Evolutionary conservation across 495 filamentous ascomycete species (phyloP).

Genomic region (Aspergillus ellipticus): DNA sequence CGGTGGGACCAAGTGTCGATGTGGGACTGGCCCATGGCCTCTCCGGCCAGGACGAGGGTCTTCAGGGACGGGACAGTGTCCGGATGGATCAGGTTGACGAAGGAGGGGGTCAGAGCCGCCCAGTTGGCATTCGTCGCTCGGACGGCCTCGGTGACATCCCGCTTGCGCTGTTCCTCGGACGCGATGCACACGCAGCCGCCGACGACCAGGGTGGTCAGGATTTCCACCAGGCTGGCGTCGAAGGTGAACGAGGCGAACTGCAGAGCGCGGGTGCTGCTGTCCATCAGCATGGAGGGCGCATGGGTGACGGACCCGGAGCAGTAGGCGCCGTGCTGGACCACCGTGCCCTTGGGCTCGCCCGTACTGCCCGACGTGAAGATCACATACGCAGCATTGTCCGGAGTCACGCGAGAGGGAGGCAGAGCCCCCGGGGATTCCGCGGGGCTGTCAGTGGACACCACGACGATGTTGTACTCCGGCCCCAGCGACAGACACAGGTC

Average conservation of each 20-base stretch:
- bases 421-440: not conserved
- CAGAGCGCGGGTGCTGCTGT: not conserved
- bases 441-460: not conserved
- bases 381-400: conserved; percentile 4
- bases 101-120: conserved; percentile 13
- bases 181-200: conserved; percentile 23
- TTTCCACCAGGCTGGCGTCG: conserved; percentile 13
- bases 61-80: conserved; percentile 27
- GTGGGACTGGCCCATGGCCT: conserved; percentile 28
- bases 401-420: not conserved
- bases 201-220: conserved; percentile 10
- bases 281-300: conserved; percentile 44
- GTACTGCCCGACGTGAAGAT: conserved; percentile 78
- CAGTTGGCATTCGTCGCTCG: not conserved
- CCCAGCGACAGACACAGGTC: conserved; percentile 3
- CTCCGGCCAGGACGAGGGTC: conserved; percentile 37
- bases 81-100: conserved; percentile 22
- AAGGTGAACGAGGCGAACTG: conserved; percentile 18
- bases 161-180: conserved; percentile 12
- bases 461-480: conserved; percentile 1
- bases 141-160: not conserved
- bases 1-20: not conserved
- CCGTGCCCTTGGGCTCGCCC: conserved; percentile 72
- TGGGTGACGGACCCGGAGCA: conserved; percentile 31
- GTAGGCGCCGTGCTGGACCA: conserved; percentile 46